A percentile compares a stretch with the other conserved stretches of the same genome.
Conservation (phyloP, 129 eudicot genomes). For the Ambrosia trifida region DNA sequence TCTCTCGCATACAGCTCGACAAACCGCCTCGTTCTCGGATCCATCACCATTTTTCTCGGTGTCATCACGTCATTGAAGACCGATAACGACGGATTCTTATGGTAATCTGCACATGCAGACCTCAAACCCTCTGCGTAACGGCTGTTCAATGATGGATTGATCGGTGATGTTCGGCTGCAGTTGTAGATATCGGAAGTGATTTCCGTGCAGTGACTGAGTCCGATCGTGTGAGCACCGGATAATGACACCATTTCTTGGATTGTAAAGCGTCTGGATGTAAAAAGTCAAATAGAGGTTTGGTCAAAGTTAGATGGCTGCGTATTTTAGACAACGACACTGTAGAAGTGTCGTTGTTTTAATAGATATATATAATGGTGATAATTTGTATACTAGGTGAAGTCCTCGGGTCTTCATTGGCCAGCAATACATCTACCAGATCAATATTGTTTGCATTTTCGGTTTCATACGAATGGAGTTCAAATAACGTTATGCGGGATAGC, state of each 20-base stretch:
- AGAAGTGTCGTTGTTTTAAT: too few species aligned
- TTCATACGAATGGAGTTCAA: too few species aligned
- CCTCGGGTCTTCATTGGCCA: too few species aligned
- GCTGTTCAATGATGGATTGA: conserved; percentile 57
- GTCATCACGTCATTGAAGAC: conserved; percentile 81
- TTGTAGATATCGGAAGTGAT: conserved; percentile 60
- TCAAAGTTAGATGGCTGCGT: too few species aligned
- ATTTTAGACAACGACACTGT: too few species aligned
- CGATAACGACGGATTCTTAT: conserved; percentile 51
- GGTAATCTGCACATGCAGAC: conserved; percentile 56
- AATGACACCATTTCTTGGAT: conserved; percentile 76
- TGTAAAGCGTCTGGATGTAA: conserved; percentile 53
- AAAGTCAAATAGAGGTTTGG: too few species aligned
- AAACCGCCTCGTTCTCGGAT: conserved; percentile 52
- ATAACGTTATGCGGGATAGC: too few species aligned
- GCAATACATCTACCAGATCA: too few species aligned
- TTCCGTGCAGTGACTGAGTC: conserved; percentile 77
- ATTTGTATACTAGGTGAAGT: too few species aligned
- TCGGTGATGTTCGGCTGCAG: conserved; percentile 37
- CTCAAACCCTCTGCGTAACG: conserved; percentile 52
- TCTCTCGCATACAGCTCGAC: conserved; percentile 47
- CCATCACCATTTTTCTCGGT: conserved; percentile 51
- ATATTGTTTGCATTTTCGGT: too few species aligned
- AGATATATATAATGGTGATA: too few species aligned
- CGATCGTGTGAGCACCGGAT: conserved; percentile 82